Conservation (phyloP, 2,329 filamentous ascomycete genomes). For the Pseudogymnoascus destructans region DNA sequence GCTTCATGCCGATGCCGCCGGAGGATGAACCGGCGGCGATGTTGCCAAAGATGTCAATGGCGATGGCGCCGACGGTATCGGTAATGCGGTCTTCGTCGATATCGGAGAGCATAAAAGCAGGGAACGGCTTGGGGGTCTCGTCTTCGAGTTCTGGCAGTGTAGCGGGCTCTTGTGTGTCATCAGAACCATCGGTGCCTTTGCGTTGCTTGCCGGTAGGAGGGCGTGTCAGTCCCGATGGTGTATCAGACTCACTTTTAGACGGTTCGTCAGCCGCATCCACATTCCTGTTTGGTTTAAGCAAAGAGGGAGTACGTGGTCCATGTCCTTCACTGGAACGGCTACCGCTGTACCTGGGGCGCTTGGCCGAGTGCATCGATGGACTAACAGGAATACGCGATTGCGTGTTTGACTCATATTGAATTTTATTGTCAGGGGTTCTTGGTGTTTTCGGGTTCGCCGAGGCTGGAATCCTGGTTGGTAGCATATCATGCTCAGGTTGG, state of each 20-base stretch:
- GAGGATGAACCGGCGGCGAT: slow-evolving; percentile 95
- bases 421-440: not conserved
- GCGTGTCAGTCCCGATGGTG: slow-evolving; percentile 13
- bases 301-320: slow-evolving; percentile 19
- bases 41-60: slow-evolving; percentile 69
- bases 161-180: not conserved
- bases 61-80: slow-evolving; percentile 93
- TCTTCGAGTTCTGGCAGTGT: not conserved
- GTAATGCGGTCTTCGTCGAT: slow-evolving; percentile 52
- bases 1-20: slow-evolving; percentile 97
- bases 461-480: not conserved
- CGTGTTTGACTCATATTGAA: not conserved
- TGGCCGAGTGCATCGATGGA: slow-evolving; percentile 11
- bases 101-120: not conserved
- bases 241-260: slow-evolving; percentile 17
- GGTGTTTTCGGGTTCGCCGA: not conserved
- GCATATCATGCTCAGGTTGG: not conserved
- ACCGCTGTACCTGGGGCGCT: slow-evolving; percentile 19
- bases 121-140: not conserved
- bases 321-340: slow-evolving; percentile 18
- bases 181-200: slow-evolving; percentile 20
- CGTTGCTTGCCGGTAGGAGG: slow-evolving; percentile 9
- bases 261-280: slow-evolving; percentile 8
- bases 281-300: slow-evolving; percentile 16
- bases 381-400: not conserved